A percentile compares a stretch with the other conserved stretches of the same genome.
Evolutionary conservation across 306 rosid species (phyloP).

Genomic region (Ammopiptanthus mongolicus): DNA sequence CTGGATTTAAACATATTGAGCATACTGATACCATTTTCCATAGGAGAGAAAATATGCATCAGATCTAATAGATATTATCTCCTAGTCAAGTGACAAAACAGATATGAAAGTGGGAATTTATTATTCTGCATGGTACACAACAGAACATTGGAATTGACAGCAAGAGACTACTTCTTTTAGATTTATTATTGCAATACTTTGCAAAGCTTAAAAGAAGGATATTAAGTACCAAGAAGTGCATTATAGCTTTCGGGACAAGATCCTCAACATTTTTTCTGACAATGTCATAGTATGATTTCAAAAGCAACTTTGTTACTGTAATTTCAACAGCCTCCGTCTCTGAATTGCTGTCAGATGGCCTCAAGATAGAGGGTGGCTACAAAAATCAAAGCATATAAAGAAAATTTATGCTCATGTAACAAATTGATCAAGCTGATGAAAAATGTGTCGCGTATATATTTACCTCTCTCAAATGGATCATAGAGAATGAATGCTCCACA

Average conservation of each 20-base stretch:
- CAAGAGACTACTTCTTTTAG: neutral
- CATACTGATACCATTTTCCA: neutral
- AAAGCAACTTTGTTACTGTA: constrained; percentile 67
- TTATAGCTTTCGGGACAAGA: constrained; percentile 83
- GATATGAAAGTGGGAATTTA: neutral
- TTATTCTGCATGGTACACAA: neutral
- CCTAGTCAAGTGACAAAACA: neutral
- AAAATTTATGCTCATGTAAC: constrained; percentile 14
- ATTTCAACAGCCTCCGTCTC: constrained; percentile 83
- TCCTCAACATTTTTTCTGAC: constrained; percentile 93
- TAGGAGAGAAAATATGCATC: neutral
- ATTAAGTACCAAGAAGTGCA: constrained; percentile 92
- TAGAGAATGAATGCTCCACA: constrained; percentile 62
- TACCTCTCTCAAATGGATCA: constrained; percentile 94
- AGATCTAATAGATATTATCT: neutral
- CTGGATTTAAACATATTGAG: neutral
- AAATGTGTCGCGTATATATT: neutral
- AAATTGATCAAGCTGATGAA: constrained; percentile 2
- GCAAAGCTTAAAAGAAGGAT: constrained; percentile 5
- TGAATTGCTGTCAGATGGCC: constrained; percentile 79
- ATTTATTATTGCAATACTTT: constrained; percentile 3
- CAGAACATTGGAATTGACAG: neutral
- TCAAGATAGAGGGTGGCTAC: constrained; percentile 89
- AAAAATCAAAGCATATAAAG: constrained; percentile 10
- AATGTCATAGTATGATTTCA: constrained; percentile 89